phyloP scores from a whole-genome alignment of 257 asterid species.

The Solanum ossicruentum region DNA sequence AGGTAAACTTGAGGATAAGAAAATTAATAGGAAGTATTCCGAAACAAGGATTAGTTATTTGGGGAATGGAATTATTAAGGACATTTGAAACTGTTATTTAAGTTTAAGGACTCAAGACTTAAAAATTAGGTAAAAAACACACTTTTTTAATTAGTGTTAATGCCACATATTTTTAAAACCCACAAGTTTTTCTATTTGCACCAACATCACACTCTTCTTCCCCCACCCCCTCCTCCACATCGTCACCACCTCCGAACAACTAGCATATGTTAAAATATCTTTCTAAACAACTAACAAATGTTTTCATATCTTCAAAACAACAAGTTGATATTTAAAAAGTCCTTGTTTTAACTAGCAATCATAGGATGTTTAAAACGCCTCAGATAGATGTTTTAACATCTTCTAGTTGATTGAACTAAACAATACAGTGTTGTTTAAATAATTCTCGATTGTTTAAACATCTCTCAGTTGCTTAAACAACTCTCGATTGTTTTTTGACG shows the following conservation, averaged over 20 bases:
- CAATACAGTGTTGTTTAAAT: neutral
- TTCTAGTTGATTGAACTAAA: neutral
- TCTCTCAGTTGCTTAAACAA: neutral
- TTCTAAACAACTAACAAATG: neutral
- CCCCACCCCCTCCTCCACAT: neutral
- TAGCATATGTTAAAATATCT: neutral
- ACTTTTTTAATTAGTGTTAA: neutral
- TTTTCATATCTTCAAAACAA: neutral
- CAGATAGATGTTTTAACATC: neutral
- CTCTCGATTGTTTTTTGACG: neutral
- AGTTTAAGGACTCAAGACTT: neutral
- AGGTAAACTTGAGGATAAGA: neutral
- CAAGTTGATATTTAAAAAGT: neutral
- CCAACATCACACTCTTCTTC: neutral
- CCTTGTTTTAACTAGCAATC: neutral
- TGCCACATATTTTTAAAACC: neutral
- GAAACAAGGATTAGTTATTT: neutral
- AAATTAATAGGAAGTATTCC: neutral
- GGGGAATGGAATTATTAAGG: neutral
- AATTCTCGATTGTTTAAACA: neutral
- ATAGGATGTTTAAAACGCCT: neutral
- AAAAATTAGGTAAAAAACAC: neutral
- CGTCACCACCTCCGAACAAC: neutral
- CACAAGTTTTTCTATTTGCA: neutral
- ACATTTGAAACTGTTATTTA: neutral